Base-by-base conservation (phyloP, 805 yeast species). In the Yarrowia keelungensis region DNA sequence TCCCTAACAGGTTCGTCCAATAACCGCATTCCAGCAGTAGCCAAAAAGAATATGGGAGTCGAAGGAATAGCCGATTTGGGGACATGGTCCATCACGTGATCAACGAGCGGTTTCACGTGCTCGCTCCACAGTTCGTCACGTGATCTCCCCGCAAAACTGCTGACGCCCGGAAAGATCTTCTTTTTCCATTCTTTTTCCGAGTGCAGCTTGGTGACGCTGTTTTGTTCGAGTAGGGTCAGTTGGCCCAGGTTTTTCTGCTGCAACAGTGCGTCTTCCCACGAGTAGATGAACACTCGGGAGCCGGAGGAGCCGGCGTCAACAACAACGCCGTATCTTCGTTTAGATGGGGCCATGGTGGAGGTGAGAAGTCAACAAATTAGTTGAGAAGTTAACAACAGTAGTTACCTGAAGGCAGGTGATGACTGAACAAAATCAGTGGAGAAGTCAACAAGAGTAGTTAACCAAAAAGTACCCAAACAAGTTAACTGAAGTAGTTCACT, bases 21-120 rank as follows among this genome's bases (percentile, higher is more conserved):
- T 50, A 95, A 79, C 71, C 99, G 84, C 97, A 95, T 92, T 1
- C 99, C 99, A 5, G 99, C 99, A 0, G 99, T 95, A 3, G 98
- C 97, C 72, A 91, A 86, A n/a, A 95, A 85, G 73, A 87, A 95
- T 0, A 95, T 84, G 0, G 99, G 98, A 0, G 98, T 94, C 5
- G 85, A 84, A 1, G 76, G 70, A 72, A 87, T 85, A 68, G 84
- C 81, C 0, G 83, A 83, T 39, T 75, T 74, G 0, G 98, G 98
- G 8, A 95, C 86, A 26, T 89, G 84, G 4, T 79, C 76, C 72
- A 86, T 84, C 0, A 97, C 98, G 76, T 87, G 86, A 56, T 85
- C 81, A 16, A 93, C 80, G 61, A 95, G 79, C 3, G 84, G 83
- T 70, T 84, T 78, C 71, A 91, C 85, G 77, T 95, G 98, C 19